Percentiles rank a stretch among this genome's conserved stretches.
Evolutionary conservation across 768 basidiomycete genomes (phyloP).

Genomic region (Lactarius evosmus): DNA sequence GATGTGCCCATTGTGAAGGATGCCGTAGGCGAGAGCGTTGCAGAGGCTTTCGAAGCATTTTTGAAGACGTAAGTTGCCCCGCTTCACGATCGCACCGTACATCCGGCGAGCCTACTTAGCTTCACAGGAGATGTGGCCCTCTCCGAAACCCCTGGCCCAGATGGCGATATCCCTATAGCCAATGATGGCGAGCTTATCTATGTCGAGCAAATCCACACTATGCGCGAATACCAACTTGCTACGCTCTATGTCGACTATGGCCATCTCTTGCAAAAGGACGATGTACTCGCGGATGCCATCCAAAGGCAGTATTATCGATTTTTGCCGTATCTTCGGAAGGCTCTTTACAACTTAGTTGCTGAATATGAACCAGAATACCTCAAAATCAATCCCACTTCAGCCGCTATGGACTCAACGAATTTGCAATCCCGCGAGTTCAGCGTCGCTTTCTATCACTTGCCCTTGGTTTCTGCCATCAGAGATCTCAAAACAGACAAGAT

Average conservation of each 20-base stretch:
- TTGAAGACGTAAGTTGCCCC: conserved; percentile 64
- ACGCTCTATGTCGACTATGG: conserved; percentile 96
- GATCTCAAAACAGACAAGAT: conserved; percentile 91
- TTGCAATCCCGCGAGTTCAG: conserved; percentile 91
- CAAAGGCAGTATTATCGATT: conserved; percentile 96
- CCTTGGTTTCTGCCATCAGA: conserved; percentile 91
- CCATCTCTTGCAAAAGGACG: conserved; percentile 86
- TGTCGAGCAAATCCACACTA: conserved; percentile 89
- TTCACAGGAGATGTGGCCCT: conserved; percentile 81
- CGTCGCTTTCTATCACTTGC: conserved; percentile 93
- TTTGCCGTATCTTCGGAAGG: conserved; percentile 88
- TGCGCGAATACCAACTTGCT: conserved; percentile 92
- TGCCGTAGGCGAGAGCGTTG: conserved; percentile 92
- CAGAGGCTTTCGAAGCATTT: conserved; percentile 88
- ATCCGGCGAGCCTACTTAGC: conserved; percentile 42
- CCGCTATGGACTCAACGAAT: conserved; percentile 80
- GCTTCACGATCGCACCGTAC: not conserved
- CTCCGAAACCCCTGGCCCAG: conserved; percentile 75
- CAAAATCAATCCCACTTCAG: conserved; percentile 89
- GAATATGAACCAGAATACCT: conserved; percentile 92
- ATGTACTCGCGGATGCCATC: conserved; percentile 91
- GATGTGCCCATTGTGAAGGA: conserved; percentile 89
- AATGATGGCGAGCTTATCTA: conserved; percentile 71
- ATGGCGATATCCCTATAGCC: conserved; percentile 56
- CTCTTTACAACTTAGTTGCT: conserved; percentile 84